Evolutionary conservation across 2,329 filamentous ascomycete species (phyloP).

Genomic region (Teratosphaeria destructans): DNA sequence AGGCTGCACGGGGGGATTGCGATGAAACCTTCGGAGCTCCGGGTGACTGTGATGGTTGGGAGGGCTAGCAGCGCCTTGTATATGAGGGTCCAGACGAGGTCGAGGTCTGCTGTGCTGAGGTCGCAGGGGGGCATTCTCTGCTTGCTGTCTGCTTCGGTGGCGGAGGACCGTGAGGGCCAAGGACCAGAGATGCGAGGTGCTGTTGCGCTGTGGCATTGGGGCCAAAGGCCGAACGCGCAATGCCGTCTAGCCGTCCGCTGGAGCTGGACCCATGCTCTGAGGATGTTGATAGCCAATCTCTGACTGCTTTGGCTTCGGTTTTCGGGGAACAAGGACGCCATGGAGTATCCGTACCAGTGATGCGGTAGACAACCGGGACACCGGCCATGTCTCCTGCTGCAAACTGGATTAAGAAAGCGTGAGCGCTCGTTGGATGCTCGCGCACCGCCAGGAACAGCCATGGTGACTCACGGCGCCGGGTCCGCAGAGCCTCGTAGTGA

Average conservation of each 20-base stretch:
- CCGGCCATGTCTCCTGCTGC: neutral
- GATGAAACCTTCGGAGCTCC: neutral
- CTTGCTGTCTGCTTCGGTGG: neutral
- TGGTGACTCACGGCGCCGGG: neutral
- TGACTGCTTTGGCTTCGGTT: neutral
- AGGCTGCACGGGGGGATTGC: neutral
- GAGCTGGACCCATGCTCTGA: neutral
- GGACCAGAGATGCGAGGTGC: neutral
- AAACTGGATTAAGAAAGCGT: neutral
- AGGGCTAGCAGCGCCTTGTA: neutral
- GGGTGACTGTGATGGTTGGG: neutral
- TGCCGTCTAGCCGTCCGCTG: neutral
- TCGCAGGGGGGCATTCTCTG: neutral
- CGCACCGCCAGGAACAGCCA: no score
- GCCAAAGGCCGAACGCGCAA: neutral
- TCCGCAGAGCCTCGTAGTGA: neutral
- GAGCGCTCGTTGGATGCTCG: neutral
- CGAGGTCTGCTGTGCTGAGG: neutral
- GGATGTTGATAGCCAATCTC: neutral
- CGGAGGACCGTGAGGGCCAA: neutral
- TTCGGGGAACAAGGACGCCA: neutral
- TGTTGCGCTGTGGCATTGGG: neutral
- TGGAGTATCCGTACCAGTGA: neutral
- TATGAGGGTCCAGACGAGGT: neutral
- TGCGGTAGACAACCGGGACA: neutral